Base-by-base conservation (phyloP, 495 filamentous ascomycete species). In the Lichina pygmaea region DNA sequence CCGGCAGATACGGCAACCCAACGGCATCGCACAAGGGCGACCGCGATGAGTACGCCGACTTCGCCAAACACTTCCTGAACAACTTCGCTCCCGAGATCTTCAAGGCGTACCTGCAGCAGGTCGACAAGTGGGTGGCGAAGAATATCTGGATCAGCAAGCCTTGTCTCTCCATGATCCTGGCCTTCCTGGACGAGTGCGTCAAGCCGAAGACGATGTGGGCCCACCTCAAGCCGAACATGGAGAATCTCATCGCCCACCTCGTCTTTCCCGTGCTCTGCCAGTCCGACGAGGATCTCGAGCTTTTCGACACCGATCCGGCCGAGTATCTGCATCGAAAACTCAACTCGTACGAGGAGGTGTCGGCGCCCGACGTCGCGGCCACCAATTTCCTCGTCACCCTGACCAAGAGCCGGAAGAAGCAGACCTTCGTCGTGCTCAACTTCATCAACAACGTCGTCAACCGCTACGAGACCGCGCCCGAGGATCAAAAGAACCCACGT, bases 131-230 rank as follows among this genome's bases (percentile, higher is more conserved):
- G 85, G 86, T 94, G 33, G 72, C 75, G 33, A 94, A 93, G 61
- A 76, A 75, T n/a, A 68, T 74, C 48, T 97, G 86, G 89, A 69
- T 97, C 49, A 93, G 84, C 70, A 83, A 86, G 55, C 76, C 83
- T 11, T 89, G 83, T 46, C 66, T 95, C 47, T 86, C 83, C 3
- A 84, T 86, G 62, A 95, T 81, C 5, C 67, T 95, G 52, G 72
- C 83, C 46, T 97, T 86, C 62, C 66, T 97, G 54, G 89, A 95
- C 55, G 89, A 95, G 60, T 93, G 89, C 58, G 82, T 95, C 52
- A 89, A 91, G 57, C 91, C 91, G 10, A 95, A 93, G 64, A 71
- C 77, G 13, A 97, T 92, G 71, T 97, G 89, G 89, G 73, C 75
- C 42, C 73, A 89, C 54, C 70, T 97, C 51, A 89, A 89, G 60